phyloP scores from a whole-genome alignment of 2,329 filamentous ascomycete species.

The Zymoseptoria tritici region DNA sequence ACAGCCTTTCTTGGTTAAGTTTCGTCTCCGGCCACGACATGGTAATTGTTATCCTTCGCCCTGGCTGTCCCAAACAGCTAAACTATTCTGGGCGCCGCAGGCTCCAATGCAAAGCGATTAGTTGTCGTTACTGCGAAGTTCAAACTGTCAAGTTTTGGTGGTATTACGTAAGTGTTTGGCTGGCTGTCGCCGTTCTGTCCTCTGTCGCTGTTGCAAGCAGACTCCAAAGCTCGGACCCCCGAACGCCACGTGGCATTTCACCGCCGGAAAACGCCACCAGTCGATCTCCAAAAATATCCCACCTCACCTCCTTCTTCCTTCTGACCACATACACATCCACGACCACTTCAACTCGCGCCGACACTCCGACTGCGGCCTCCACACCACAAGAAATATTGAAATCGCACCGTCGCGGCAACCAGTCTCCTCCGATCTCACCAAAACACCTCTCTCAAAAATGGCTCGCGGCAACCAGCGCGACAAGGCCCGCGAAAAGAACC shows the following conservation, averaged over 20 bases:
- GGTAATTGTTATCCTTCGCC: too few species aligned
- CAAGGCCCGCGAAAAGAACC: slow-evolving; percentile 80
- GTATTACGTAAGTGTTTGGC: too few species aligned
- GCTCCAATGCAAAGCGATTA: too few species aligned
- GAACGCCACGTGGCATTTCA: not conserved
- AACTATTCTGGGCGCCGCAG: too few species aligned
- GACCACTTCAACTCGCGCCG: not conserved
- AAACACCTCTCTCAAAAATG: slow-evolving; percentile 47
- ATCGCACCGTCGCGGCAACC: slow-evolving; percentile 1
- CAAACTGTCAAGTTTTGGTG: too few species aligned
- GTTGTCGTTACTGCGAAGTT: too few species aligned
- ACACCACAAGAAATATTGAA: not conserved
- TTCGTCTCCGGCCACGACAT: too few species aligned
- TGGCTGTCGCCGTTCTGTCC: too few species aligned
- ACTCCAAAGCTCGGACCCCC: not conserved
- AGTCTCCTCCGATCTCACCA: not conserved
- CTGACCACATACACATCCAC: not conserved
- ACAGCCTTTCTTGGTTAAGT: not conserved
- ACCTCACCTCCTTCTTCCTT: not conserved
- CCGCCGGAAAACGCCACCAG: not conserved
- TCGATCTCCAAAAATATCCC: not conserved
- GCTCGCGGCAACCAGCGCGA: slow-evolving; percentile 94
- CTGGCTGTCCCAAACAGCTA: too few species aligned
- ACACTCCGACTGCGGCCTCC: not conserved
- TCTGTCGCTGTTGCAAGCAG: too few species aligned